A percentile compares a stretch with the other conserved stretches of the same genome.
phyloP scores from a whole-genome alignment of 148 eudicot genomes.

The Suaeda aralocaspica region DNA sequence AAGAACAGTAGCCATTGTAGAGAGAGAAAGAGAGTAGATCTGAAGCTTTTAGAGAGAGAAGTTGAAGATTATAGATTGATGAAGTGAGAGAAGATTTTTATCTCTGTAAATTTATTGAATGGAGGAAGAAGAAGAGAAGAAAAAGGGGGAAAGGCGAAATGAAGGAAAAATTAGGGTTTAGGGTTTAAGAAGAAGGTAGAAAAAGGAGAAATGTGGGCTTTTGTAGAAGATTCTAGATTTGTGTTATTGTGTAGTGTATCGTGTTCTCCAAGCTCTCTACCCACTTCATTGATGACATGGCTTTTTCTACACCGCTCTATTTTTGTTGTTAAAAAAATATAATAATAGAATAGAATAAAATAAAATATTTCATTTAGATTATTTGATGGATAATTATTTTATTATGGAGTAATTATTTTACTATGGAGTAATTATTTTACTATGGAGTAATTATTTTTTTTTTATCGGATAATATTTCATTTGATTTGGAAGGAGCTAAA shows the following conservation, averaged over 20 bases:
- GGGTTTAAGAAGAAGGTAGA: slow-evolving; percentile 20
- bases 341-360: too few species aligned
- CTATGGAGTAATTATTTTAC: too few species aligned
- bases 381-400: too few species aligned
- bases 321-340: too few species aligned
- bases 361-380: too few species aligned
- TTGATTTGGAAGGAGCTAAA: too few species aligned
- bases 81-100: not conserved
- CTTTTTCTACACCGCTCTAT: slow-evolving; percentile 2
- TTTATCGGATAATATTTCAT: too few species aligned
- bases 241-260: not conserved
- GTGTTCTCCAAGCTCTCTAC: not conserved
- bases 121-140: not conserved
- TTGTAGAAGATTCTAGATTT: slow-evolving; percentile 12
- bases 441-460: too few species aligned
- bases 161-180: slow-evolving; percentile 18
- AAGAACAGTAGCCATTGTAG: slow-evolving; percentile 20
- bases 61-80: not conserved
- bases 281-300: not conserved
- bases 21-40: slow-evolving; percentile 12
- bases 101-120: not conserved
- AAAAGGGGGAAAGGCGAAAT: not conserved
- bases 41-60: not conserved
- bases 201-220: not conserved
- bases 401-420: too few species aligned